Percentiles rank a stretch among this genome's conserved stretches.
Evolutionary conservation across 2,329 filamentous ascomycete species (phyloP).

Genomic region (Teratosphaeriaceae sp.): DNA sequence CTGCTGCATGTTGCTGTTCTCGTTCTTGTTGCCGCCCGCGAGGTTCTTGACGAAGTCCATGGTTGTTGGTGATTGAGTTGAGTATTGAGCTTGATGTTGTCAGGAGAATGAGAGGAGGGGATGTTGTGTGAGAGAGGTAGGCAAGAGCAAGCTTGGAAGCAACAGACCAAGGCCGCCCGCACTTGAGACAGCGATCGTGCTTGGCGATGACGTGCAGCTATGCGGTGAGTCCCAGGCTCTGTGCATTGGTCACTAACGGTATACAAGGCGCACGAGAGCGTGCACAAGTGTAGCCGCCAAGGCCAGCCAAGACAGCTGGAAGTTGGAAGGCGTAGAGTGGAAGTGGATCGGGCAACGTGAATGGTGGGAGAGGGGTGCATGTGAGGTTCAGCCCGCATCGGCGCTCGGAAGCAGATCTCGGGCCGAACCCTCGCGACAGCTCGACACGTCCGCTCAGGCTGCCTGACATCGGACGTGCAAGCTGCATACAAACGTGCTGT

Average conservation of each 20-base stretch:
- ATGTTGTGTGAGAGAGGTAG: background rate
- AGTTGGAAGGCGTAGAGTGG: background rate
- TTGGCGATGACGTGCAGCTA: constrained; percentile 1
- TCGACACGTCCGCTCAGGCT: background rate
- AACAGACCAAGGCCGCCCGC: background rate
- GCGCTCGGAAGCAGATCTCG: background rate
- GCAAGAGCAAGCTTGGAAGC: background rate
- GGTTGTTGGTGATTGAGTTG: constrained; percentile 12
- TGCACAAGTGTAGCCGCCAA: background rate
- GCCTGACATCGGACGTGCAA: background rate
- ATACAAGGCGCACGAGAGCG: background rate
- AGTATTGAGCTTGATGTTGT: constrained; percentile 3
- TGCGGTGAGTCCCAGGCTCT: too few species aligned
- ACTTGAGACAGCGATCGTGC: background rate
- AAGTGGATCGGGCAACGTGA: background rate
- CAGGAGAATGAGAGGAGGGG: background rate
- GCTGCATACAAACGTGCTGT: constrained; percentile 1
- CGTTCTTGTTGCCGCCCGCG: constrained; percentile 34
- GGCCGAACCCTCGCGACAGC: background rate
- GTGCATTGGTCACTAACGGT: too few species aligned
- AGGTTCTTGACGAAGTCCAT: constrained; percentile 46
- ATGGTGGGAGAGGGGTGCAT: background rate
- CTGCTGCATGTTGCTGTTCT: constrained; percentile 14
- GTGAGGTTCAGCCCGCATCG: background rate
- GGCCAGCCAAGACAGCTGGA: background rate